These are phyloP conservation scores for Pelargonium citronellum DNA, from an alignment of 441 rosid species.

Conservation along the genomic window DNA sequence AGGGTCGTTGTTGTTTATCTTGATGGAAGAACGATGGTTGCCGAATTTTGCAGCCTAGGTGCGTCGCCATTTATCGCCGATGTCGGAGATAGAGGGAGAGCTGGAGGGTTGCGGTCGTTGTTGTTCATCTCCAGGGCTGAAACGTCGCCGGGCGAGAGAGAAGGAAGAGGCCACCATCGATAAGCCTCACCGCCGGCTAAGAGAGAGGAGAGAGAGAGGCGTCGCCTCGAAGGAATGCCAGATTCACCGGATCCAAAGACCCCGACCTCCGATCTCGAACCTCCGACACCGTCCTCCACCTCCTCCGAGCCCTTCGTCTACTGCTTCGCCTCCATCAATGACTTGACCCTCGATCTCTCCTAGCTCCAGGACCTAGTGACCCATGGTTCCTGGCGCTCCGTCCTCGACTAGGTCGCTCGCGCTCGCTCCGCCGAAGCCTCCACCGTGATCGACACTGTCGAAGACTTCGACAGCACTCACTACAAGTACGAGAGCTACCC, in stretches of 20 bases:
- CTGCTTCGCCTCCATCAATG: conserved; percentile 55
- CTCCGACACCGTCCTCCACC: conserved; percentile 10
- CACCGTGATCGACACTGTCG: conserved; percentile 57
- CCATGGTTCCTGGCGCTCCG: conserved; percentile 74
- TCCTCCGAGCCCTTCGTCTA: conserved; percentile 41
- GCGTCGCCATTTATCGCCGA: too few relatives aligned
- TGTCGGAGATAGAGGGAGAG: too few relatives aligned
- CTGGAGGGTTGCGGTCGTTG: too few relatives aligned
- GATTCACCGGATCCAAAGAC: background rate
- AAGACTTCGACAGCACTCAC: conserved; percentile 60
- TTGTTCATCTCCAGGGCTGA: too few relatives aligned
- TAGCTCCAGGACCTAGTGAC: conserved; percentile 72
- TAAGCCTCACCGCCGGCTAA: too few relatives aligned
- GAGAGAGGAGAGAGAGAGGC: too few relatives aligned
- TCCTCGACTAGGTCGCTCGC: conserved; percentile 61
- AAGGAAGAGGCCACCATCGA: too few relatives aligned
- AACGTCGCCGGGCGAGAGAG: too few relatives aligned
- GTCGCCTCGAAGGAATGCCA: too few relatives aligned
- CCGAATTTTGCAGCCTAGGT: too few relatives aligned
- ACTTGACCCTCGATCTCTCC: conserved; percentile 63
- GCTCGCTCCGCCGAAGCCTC: conserved; percentile 66
- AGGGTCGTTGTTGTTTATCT: too few relatives aligned
- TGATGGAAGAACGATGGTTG: too few relatives aligned
- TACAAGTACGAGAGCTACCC: conserved; percentile 74
- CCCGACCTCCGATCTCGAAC: background rate